Base-by-base conservation (phyloP, 805 yeast genomes). In the Ogataea sp. region DNA sequence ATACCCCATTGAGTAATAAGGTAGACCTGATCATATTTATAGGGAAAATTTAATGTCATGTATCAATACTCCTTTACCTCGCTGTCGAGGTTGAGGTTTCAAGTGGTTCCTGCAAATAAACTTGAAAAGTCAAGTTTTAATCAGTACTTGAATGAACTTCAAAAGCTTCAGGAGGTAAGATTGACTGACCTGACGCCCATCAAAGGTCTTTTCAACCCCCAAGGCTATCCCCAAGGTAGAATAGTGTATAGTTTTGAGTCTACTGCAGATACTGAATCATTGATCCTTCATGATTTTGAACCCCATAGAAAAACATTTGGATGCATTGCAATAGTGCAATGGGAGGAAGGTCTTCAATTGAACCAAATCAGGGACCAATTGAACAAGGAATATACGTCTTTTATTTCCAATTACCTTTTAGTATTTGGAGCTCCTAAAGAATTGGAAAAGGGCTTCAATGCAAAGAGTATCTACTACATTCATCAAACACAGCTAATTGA, bases 211-310 rank as follows among this genome's bases (percentile, higher is more conserved):
- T 88, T 88, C 67, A 84, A 83, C 48, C 96, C 97, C 2, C 93
- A 81, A 52, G 80, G 82, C 0, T 84, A 76, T 50, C 96, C 97
- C 1, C 70, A 71, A 37, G 97, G 97, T 0, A 62, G 81, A 37
- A 59, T 90, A 1, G 56, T 78, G 13, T 84, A 73, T 51, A 79
- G 78, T 40, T 76, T 77, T 46, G 52, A 62, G 1, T 80, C 75
- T 40, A 68, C 67, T n/a, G 78, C 75, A 31, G 57, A 51, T 34
- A 20, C 46, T 1, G 57, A 50, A 18, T 70, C 82, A 21, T 59
- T 79, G 6, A 80, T 83, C 39, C 64, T 90, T 32, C 85, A 83
- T 48, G 97, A 90, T 58, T 78, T 90, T 46, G 97, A 93, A 60
- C 95, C 96, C 1, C 87, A 74, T 59, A 63, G 97, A 38, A 86